phyloP scores from a whole-genome alignment of 495 filamentous ascomycete species.

The Talaromyces adpressus region DNA sequence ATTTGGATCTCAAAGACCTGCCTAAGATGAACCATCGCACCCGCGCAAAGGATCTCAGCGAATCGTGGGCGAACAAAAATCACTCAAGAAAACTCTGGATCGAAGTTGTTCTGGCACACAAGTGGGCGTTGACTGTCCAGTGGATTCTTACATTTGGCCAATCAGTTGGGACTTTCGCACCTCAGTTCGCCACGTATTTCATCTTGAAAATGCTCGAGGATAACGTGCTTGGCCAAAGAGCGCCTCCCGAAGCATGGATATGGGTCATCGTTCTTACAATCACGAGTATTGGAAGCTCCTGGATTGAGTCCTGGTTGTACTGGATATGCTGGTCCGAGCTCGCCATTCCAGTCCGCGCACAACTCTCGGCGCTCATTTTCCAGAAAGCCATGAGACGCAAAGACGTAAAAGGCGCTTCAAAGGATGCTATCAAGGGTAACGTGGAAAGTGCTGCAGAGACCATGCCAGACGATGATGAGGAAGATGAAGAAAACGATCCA shows the following conservation, averaged over 20 bases:
- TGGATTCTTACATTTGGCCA: constrained; percentile 40
- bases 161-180: constrained; percentile 45
- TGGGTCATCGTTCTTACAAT: constrained; percentile 60
- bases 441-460: background rate
- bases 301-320: constrained; percentile 53
- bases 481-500: constrained; percentile 35
- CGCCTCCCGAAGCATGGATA: constrained; percentile 39
- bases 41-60: constrained; percentile 37
- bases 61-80: constrained; percentile 38
- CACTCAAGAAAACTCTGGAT: constrained; percentile 39
- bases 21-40: constrained; percentile 40
- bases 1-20: constrained; percentile 47
- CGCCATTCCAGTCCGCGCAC: constrained; percentile 57
- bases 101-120: constrained; percentile 42
- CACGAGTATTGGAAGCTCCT: constrained; percentile 45
- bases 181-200: constrained; percentile 52
- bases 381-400: constrained; percentile 74
- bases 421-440: background rate
- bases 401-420: constrained; percentile 52
- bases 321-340: constrained; percentile 62
- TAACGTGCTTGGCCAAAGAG: background rate
- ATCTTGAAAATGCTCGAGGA: constrained; percentile 44
- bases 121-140: constrained; percentile 36
- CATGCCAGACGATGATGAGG: constrained; percentile 16
- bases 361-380: constrained; percentile 68